Percentiles rank a stretch among this genome's conserved stretches.
Conservation (phyloP, 202 grass and related monocot species). For the Setaria viridis region DNA sequence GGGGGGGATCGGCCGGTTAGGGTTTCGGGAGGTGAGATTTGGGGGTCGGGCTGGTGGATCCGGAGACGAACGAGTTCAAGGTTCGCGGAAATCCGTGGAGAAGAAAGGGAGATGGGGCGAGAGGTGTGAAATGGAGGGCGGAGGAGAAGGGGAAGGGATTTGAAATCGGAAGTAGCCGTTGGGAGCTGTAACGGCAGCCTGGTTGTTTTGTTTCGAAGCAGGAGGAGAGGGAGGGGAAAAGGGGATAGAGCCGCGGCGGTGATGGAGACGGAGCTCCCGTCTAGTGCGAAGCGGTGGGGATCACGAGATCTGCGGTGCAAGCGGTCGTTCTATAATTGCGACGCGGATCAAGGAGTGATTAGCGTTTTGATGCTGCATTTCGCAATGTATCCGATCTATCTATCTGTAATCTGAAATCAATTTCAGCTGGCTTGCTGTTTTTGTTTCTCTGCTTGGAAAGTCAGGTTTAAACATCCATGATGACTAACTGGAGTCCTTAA, state of each 20-base stretch:
- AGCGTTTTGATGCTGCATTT: background rate
- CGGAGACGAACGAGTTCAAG: background rate
- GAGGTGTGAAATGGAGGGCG: background rate
- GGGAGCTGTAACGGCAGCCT: conserved; percentile 45
- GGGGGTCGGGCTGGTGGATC: background rate
- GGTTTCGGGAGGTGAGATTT: background rate
- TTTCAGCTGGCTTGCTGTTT: background rate
- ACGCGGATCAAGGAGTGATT: background rate
- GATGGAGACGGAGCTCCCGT: background rate
- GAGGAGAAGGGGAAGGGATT: background rate
- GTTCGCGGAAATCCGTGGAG: background rate
- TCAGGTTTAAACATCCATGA: background rate
- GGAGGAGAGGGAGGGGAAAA: background rate
- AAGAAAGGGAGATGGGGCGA: no score
- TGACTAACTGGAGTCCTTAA: background rate
- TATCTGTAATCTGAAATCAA: background rate
- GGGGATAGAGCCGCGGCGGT: background rate
- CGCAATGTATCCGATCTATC: background rate
- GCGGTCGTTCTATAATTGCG: background rate
- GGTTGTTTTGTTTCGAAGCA: conserved; percentile 45
- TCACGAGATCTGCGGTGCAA: background rate
- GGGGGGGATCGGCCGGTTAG: background rate
- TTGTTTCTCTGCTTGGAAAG: background rate
- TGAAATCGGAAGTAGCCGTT: conserved; percentile 49
- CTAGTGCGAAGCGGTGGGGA: background rate